A percentile compares a stretch with the other conserved stretches of the same genome.
Conservation (phyloP, 2,329 filamentous ascomycete species). For the Xylariaceae sp. region DNA sequence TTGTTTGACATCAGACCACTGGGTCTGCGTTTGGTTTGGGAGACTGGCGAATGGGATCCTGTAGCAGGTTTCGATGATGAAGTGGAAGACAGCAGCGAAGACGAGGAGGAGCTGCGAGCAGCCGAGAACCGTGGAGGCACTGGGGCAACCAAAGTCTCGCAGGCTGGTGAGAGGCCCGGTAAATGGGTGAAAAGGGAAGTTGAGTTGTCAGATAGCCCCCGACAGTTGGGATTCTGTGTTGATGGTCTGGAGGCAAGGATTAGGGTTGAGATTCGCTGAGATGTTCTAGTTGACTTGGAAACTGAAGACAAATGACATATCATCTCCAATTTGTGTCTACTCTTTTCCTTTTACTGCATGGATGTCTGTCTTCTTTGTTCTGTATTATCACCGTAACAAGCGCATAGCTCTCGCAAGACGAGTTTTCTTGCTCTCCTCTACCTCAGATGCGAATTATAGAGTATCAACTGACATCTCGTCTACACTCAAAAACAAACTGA, state of each 20-base stretch:
- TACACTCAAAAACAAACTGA: too few species aligned
- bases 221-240: constrained; percentile 79
- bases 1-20: constrained; percentile 66
- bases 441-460: neutral
- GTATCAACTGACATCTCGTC: too few species aligned
- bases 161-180: constrained; percentile 38
- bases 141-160: constrained; percentile 18
- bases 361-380: neutral
- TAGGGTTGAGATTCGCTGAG: constrained; percentile 58
- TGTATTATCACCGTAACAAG: neutral
- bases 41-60: constrained; percentile 88
- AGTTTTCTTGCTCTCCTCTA: neutral
- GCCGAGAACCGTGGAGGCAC: constrained; percentile 17
- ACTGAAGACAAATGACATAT: neutral
- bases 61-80: constrained; percentile 62
- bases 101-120: constrained; percentile 44
- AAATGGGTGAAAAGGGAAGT: constrained; percentile 76
- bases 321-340: neutral
- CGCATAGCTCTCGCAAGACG: neutral
- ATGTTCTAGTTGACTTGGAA: neutral
- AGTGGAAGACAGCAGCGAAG: constrained; percentile 54
- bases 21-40: constrained; percentile 70
- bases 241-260: constrained; percentile 70
- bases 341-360: neutral
- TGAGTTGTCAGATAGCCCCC: constrained; percentile 74